Base-by-base conservation (phyloP, 345 rosid genomes). In the Euphorbia tirucalli region DNA sequence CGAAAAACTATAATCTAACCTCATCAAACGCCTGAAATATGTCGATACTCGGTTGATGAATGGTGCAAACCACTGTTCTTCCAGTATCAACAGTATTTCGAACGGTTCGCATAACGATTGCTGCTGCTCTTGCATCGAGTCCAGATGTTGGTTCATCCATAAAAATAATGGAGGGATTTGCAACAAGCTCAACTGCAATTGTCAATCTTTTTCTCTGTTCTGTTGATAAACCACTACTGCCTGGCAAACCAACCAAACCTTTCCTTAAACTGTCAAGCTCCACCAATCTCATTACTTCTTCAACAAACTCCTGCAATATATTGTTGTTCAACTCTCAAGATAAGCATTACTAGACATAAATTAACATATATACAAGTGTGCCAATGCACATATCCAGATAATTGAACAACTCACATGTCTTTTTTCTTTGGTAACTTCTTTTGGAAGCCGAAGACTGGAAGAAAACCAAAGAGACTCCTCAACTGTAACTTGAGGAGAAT, bases 61-160 rank as follows among this genome's bases (percentile, higher is more conserved):
- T 93, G 61, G 96, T 88, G 84, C 97, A 93, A 75, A 91, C 97
- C 64, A 93, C 95, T 19, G 97, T 93, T 80, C 98, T 83, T 73
- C 98, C 98, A 46, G 98, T 93, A 75, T 93, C 97, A 69, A 93
- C 98, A 21, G 98, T 93, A 75, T 90, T 93, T 63, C 98, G 92
- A 50, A 93, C 92, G 52, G 98, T 87, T 81, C 98, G 82, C 97
- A 91, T 93, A 70, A 93, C 98, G 69, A 93, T 89, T 55, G 98
- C 96, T n/a, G 98, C 97, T 67, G 98, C 98, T 65, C 97, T 83
- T 49, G 98, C 96, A 83, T 91, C 98, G 75, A 93, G 95, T 68
- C 98, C 98, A 73, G 98, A 93, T 22, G 98, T 93, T 46, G 98
- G 98, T 75, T 93, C 98, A 80, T 93, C 98, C 98, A 93, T 93